A percentile compares a stretch with the other conserved stretches of the same genome.
These are phyloP conservation scores for Lathyrus aphaca DNA, from an alignment of 306 rosid species.

Conservation along the genomic window DNA sequence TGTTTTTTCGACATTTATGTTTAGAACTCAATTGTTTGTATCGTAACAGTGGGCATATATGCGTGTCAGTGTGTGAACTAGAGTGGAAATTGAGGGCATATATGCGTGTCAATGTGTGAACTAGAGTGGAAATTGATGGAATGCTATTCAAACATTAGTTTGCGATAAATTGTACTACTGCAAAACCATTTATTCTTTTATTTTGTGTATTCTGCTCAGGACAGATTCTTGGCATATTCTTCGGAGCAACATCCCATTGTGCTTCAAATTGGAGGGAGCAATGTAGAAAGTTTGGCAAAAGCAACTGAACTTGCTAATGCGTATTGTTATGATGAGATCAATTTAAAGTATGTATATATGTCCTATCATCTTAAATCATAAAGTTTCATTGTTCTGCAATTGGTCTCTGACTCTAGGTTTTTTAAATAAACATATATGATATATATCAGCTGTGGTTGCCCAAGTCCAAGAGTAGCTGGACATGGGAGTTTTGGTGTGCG, in stretches of 20 bases:
- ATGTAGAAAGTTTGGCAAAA: slow-evolving; percentile 77
- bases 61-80: not conserved
- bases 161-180: slow-evolving; percentile 10
- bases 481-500: slow-evolving; percentile 95
- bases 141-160: slow-evolving; percentile 5
- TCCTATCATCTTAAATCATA: slow-evolving; percentile 21
- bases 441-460: slow-evolving; percentile 82
- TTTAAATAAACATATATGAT: not conserved
- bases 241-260: slow-evolving; percentile 93
- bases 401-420: slow-evolving; percentile 20
- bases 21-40: too few relatives aligned
- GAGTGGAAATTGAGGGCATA: not conserved
- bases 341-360: slow-evolving; percentile 67
- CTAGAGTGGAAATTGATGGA: not conserved
- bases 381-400: slow-evolving; percentile 15
- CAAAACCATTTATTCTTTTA: slow-evolving; percentile 24
- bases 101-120: not conserved
- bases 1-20: not conserved
- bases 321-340: slow-evolving; percentile 85
- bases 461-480: slow-evolving; percentile 95
- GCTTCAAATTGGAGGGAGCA: slow-evolving; percentile 94
- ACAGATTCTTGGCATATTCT: slow-evolving; percentile 89
- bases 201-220: slow-evolving; percentile 62
- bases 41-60: too few relatives aligned
- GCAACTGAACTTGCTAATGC: slow-evolving; percentile 83